Percentiles rank a stretch among this genome's conserved stretches.
Evolutionary conservation across 768 basidiomycete genomes (phyloP).

Genomic region (Suillus subaureus): DNA sequence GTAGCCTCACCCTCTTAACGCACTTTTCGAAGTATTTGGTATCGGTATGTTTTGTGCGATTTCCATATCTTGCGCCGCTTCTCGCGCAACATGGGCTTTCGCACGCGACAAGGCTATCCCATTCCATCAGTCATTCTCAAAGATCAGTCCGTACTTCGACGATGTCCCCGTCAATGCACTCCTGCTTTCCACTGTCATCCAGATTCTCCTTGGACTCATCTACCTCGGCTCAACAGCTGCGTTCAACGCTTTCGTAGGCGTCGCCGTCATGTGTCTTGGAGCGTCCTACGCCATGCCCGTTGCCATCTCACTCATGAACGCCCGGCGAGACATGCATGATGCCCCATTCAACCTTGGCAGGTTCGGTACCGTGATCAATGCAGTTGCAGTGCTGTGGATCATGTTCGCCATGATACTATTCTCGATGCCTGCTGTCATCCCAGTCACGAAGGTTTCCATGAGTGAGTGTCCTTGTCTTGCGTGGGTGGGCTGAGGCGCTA

Average conservation of each 20-base stretch:
- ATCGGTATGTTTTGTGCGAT: constrained; percentile 64
- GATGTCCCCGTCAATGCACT: constrained; percentile 65
- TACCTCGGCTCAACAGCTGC: constrained; percentile 64
- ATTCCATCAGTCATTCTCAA: constrained; percentile 48
- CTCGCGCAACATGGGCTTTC: constrained; percentile 73
- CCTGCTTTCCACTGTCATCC: constrained; percentile 57
- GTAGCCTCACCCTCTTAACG: not conserved
- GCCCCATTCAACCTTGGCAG: constrained; percentile 55
- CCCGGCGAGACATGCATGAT: constrained; percentile 45
- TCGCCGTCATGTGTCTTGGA: constrained; percentile 66
- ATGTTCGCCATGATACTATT: constrained; percentile 64
- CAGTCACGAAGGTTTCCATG: constrained; percentile 54
- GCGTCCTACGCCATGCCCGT: constrained; percentile 66
- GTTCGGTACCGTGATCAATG: constrained; percentile 49
- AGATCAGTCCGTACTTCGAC: constrained; percentile 41
- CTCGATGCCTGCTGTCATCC: constrained; percentile 67
- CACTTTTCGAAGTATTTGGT: constrained; percentile 46
- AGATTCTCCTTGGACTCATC: constrained; percentile 62
- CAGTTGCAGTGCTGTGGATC: constrained; percentile 59
- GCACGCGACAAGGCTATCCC: constrained; percentile 70
- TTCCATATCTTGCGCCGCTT: constrained; percentile 68
- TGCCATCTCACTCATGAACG: constrained; percentile 49
- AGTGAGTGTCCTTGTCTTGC: constrained; percentile 31
- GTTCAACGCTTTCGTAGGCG: constrained; percentile 70
- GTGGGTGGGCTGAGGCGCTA: not conserved